These are phyloP conservation scores for Solanum gracilifrons DNA, from an alignment of 257 asterid genomes.

Conservation along the genomic window DNA sequence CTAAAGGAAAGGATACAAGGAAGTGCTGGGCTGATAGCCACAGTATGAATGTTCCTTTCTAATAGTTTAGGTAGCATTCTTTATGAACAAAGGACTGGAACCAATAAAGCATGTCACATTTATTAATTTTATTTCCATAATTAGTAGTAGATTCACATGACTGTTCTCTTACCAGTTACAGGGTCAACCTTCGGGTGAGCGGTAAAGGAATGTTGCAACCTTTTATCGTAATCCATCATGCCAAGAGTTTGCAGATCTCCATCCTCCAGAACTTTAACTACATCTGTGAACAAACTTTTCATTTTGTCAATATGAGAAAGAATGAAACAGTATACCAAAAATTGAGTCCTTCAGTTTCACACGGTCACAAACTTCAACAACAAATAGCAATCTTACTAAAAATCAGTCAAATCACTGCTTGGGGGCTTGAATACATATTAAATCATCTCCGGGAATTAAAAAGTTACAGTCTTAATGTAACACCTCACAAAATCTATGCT, in stretches of 20 bases:
- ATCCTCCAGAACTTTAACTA: slow-evolving; percentile 83
- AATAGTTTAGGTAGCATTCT: neutral
- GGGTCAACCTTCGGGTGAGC: slow-evolving; percentile 99
- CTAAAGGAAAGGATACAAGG: neutral
- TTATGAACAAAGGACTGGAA: neutral
- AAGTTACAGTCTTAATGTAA: neutral
- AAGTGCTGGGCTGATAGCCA: neutral
- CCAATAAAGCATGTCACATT: neutral
- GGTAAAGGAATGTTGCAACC: slow-evolving; percentile 75
- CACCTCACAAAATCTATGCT: neutral
- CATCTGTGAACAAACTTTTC: slow-evolving; percentile 35
- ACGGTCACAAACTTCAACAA: neutral
- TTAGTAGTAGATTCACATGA: neutral
- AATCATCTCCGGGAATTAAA: neutral
- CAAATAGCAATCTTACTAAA: neutral
- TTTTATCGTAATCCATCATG: slow-evolving; percentile 84
- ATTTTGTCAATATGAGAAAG: neutral
- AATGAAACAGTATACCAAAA: neutral
- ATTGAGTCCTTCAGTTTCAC: neutral
- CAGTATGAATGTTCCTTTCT: neutral
- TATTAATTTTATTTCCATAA: neutral
- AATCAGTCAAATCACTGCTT: neutral
- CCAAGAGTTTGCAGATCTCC: slow-evolving; percentile 94
- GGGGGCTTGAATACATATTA: neutral
- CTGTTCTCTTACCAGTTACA: slow-evolving; percentile 54